Percentiles rank a stretch among this genome's conserved stretches.
phyloP scores from a whole-genome alignment of 2,329 filamentous ascomycete genomes.

The Colletotrichum endophyticum region DNA sequence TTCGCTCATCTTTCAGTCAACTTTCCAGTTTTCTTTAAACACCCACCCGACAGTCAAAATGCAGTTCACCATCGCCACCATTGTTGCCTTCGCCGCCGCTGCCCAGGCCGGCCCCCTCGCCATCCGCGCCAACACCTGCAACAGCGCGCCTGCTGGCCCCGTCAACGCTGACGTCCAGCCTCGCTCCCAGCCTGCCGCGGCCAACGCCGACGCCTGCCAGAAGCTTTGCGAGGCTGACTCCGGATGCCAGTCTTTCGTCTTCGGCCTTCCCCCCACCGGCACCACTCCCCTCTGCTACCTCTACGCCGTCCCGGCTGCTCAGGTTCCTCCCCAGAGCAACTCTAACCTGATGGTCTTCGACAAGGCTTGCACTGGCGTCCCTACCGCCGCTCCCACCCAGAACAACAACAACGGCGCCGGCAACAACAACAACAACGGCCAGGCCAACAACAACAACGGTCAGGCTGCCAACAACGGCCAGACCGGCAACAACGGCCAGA shows the following conservation, averaged over 20 bases:
- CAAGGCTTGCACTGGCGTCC: conserved; percentile 5
- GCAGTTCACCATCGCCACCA: conserved; percentile 1
- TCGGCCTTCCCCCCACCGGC: background rate
- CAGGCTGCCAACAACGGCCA: background rate
- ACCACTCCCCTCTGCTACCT: conserved; percentile 5
- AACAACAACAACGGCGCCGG: background rate
- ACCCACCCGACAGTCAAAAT: background rate
- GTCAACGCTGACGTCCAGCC: background rate
- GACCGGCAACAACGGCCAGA: background rate
- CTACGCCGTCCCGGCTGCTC: conserved; percentile 2
- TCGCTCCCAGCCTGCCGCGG: conserved; percentile 1
- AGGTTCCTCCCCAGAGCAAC: background rate
- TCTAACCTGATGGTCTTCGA: conserved; percentile 12
- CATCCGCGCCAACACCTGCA: background rate
- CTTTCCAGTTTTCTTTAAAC: background rate
- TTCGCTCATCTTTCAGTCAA: background rate
- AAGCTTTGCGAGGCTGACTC: conserved; percentile 8
- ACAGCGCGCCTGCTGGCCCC: background rate
- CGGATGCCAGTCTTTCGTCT: background rate
- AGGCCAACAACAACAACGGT: conserved; percentile 6
- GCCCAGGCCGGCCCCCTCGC: conserved; percentile 1
- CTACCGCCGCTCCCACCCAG: background rate
- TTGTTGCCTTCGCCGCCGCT: background rate
- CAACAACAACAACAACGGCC: background rate
- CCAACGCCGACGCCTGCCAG: conserved; percentile 7